Percentiles rank a stretch among this genome's conserved stretches.
phyloP scores from a whole-genome alignment of 495 filamentous ascomycete genomes.

The Xylaria castorea region DNA sequence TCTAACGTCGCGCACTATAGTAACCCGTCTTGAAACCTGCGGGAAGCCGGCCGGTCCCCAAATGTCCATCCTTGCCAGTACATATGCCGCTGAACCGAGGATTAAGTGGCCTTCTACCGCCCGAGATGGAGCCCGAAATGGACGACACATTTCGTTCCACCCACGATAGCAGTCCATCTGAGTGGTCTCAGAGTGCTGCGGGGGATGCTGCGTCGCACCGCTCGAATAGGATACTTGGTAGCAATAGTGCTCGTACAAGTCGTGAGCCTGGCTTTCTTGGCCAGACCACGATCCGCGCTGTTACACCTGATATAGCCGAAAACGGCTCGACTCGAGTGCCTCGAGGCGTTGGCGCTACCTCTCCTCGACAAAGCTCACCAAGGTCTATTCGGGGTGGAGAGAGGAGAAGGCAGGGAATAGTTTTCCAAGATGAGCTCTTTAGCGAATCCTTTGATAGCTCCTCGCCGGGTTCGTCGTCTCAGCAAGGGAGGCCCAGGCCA shows the following conservation, averaged over 20 bases:
- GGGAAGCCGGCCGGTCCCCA: constrained; percentile 31
- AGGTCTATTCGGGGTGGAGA: constrained; percentile 49
- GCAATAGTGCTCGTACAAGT: constrained; percentile 31
- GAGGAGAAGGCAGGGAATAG: constrained; percentile 56
- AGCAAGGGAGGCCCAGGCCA: constrained; percentile 48
- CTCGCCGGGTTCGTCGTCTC: constrained; percentile 44
- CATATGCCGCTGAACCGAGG: constrained; percentile 40
- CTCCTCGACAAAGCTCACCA: constrained; percentile 51
- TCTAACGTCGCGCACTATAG: constrained; percentile 28
- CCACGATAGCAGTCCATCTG: constrained; percentile 40
- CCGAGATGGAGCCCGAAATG: constrained; percentile 44
- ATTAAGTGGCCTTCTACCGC: constrained; percentile 46
- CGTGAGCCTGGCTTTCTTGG: constrained; percentile 33
- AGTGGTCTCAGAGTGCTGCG: constrained; percentile 46
- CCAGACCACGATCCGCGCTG: constrained; percentile 54
- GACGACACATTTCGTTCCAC: constrained; percentile 38
- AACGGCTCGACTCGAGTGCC: constrained; percentile 40
- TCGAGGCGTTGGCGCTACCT: constrained; percentile 42
- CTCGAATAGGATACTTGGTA: constrained; percentile 35
- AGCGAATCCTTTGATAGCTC: constrained; percentile 48
- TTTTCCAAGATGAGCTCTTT: constrained; percentile 57
- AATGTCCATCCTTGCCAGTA: constrained; percentile 33
- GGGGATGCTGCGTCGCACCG: constrained; percentile 39
- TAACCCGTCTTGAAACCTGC: constrained; percentile 27
- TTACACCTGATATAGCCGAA: constrained; percentile 60